Conservation (phyloP, 2,329 filamentous ascomycete species). For the Neonectria coccinea region DNA sequence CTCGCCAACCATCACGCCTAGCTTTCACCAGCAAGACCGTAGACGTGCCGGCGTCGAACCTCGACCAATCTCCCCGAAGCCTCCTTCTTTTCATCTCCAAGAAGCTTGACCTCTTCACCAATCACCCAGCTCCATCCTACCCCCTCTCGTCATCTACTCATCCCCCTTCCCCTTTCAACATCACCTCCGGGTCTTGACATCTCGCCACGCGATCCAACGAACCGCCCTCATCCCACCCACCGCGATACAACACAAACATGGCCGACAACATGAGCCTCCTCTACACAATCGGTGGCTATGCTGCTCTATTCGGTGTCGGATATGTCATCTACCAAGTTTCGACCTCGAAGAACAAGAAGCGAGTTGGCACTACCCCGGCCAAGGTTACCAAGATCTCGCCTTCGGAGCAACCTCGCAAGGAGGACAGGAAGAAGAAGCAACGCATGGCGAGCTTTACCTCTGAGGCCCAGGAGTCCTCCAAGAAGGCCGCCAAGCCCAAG, state of each 20-base stretch:
- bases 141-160: conserved; percentile 17
- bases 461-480: conserved; percentile 50
- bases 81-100: conserved; percentile 8
- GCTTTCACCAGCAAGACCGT: conserved; percentile 16
- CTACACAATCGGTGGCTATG: conserved; percentile 54
- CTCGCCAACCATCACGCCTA: conserved; percentile 29
- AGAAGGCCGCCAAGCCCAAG: conserved; percentile 57
- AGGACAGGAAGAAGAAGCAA: conserved; percentile 61
- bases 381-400: conserved; percentile 48
- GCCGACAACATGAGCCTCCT: conserved; percentile 51
- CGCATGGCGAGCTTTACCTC: conserved; percentile 56
- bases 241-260: conserved; percentile 42
- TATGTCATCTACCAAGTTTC: conserved; percentile 52
- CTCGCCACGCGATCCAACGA: conserved; percentile 28
- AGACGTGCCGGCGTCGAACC: conserved; percentile 22
- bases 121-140: conserved; percentile 13
- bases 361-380: conserved; percentile 42
- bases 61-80: conserved; percentile 11
- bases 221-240: conserved; percentile 17
- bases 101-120: conserved; percentile 17
- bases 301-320: conserved; percentile 52
- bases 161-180: conserved; percentile 18
- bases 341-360: conserved; percentile 50
- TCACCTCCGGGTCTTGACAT: conserved; percentile 31
- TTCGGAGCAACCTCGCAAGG: conserved; percentile 53